Conservation (phyloP, 2,329 filamentous ascomycete species). For the Alternaria hordeiaustralica region DNA sequence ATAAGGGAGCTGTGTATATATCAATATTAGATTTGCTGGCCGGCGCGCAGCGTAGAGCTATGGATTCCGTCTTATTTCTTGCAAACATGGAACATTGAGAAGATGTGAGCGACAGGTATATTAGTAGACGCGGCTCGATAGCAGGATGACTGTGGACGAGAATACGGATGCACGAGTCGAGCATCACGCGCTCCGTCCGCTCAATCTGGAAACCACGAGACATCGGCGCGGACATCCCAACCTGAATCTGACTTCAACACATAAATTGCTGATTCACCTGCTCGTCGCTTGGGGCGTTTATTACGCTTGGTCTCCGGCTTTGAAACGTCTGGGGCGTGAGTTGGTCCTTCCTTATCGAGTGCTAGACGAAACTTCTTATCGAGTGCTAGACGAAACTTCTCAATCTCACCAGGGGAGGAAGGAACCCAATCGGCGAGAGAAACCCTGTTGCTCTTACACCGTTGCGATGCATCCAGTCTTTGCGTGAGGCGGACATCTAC, state of each 20-base stretch:
- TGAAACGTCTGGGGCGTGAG: neutral
- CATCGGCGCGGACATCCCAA: neutral
- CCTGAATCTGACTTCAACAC: neutral
- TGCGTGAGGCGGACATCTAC: neutral
- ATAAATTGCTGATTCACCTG: neutral
- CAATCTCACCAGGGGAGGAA: neutral
- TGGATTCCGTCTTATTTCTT: neutral
- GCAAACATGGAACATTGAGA: neutral
- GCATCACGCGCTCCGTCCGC: neutral
- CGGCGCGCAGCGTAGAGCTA: neutral
- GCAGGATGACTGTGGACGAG: neutral
- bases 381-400: neutral
- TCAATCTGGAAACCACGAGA: neutral
- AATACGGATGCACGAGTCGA: neutral
- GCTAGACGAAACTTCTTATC: neutral
- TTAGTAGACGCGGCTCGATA: neutral
- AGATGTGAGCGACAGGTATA: neutral
- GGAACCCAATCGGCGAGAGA: neutral
- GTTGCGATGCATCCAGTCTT: neutral
- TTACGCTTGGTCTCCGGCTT: neutral
- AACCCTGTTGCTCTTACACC: neutral
- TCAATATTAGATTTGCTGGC: neutral
- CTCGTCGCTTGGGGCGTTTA: neutral
- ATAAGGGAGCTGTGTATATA: neutral
- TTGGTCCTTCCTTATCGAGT: neutral